Base-by-base conservation (phyloP, 2,329 filamentous ascomycete genomes). In the Domatiomyces globalis region DNA sequence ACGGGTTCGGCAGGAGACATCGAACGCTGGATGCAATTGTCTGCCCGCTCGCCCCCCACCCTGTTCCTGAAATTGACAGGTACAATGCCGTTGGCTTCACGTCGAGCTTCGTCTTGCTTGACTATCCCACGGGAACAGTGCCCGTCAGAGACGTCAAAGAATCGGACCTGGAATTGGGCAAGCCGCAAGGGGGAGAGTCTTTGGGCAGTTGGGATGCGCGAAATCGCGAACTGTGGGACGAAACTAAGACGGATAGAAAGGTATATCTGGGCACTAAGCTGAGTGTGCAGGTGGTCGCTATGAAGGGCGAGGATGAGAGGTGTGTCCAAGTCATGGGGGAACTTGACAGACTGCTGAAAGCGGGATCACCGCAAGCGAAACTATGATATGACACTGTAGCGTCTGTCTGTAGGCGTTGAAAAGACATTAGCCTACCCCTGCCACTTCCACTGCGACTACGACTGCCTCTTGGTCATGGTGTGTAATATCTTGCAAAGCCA, bases 21-120 rank as follows among this genome's bases (percentile, higher is more conserved):
- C 61, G 62, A 45, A 63, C 62, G 3, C 66, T 84, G 6, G 80
- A 84, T 66, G 78, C 78, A 0, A 73, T 84, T 49, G 73, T 84
- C 51, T 79, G 74, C 55, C 81, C 80, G 0, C 69, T 82, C 0
- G 80, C 80, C 12, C 79, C 80, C 1, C 81, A 84, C 63, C 78
- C 80, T 0, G 73, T 80, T 0, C 77, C 80, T 1, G 71, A 73
- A 8, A 74, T 81, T 50, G 81, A 84, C 65, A 68, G 73, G 1
- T 84, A 78, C 65, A 81, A 81, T 61, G 75, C 74, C 0, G 74
- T 78, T 0, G 75, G 78, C 51, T 84, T 83, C 60, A 82, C 79
- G 0, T 75, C 71, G 19, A 72, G 70, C 1, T 82, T 80, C 59
- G 79, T 82, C 7, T 59, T 83, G 50, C 63, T 84, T 19, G 80